Base-by-base conservation (phyloP, 176 grass and related monocot genomes). In the Oryza australiensis region DNA sequence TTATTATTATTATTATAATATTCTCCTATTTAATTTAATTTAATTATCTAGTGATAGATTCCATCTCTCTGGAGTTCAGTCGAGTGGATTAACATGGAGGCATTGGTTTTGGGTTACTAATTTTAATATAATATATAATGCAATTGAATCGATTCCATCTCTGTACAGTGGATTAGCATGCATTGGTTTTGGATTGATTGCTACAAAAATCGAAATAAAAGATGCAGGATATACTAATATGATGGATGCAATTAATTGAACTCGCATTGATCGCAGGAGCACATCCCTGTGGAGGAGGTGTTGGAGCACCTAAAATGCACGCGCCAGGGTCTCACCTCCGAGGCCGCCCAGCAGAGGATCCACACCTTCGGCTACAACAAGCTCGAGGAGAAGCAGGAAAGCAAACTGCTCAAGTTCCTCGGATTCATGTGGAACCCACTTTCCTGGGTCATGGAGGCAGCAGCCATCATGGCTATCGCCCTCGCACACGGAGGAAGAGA, bases 361-460 rank as follows among this genome's bases (percentile, higher is more conserved):
- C 22, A 62, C 18, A 67, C 77, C 40, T 90, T 90, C 64, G 92
- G 92, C 1, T 80, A 62, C 62, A 94, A 90, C 86, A 94, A 94
- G 72, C 86, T 94, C 38, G 86, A 94, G 81, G 92, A 94, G 80
- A 91, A 91, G 63, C 80, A 94, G 92, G 92, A 94, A 68, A 94
- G 80, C 75, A 94, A 94, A 81, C 13, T 94, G 22, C 92, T 94
- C 80, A 94, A 94, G 68, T 94, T 91, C 82, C 87, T 94, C 18
- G 86, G 83, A 3, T 94, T 94, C 46, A 94, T 91, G 92, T 94
- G 92, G 92, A 94, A 94, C 46, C 88, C 88, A 2, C 86, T 94
- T 28, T 94, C 92, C 2, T 94, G 92, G 92, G 92, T 94, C 27
- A 94, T 94, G 92, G 92, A 94, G 40, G 77, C 77, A 1, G 88